Evolutionary conservation across 139 green algal genomes (phyloP), one percentile per base, ranked within the genome.

Genomic region (Tetraselmis striata): DNA sequence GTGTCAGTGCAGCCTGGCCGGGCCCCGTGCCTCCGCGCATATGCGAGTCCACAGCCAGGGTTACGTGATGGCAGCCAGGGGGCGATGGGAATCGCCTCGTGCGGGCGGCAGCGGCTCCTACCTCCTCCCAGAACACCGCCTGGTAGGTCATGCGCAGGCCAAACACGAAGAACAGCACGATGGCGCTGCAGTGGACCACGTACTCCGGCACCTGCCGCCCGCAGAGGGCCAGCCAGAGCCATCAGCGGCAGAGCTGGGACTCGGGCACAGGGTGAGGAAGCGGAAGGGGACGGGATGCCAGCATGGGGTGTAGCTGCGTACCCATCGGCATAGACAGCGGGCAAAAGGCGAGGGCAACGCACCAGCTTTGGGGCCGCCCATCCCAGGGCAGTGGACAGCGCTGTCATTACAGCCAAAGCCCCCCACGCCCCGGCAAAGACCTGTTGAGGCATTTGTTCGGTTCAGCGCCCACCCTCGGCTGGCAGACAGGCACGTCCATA

Each of bases 341-440:
- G n/a, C n/a, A n/a, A n/a, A n/a, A n/a, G n/a, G n/a, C n/a, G n/a
- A n/a, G n/a, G n/a, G 28, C 23, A 29, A 83, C 90, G 30, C 77
- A 98, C 90, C 85, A 98, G 80, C 31, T 92, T 93, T 31, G 95
- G 95, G 25, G 95, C 94, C 28, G 93, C 93, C 89, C 89, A 97
- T 2, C 96, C 96, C 76, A 99, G 78, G 1, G 87, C 82, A 2
- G 93, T 92, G 29, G 94, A 97, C 0, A 99, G 84, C 0, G 94
- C 89, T 26, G 95, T 98, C 96, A 99, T 99, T 0, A 91, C 88
- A 31, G 90, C 92, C n/a, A 98, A 84, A 1, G 96, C 96, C 18
- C 75, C 82, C 11, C 95, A 84, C 0, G 95, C 91, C 22, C 94
- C 95, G 30, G 83, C 83, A 86, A 98, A 97, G 28, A 98, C 93